Evolutionary conservation across 345 rosid species (phyloP).

Genomic region (Fremontodendron californicum): DNA sequence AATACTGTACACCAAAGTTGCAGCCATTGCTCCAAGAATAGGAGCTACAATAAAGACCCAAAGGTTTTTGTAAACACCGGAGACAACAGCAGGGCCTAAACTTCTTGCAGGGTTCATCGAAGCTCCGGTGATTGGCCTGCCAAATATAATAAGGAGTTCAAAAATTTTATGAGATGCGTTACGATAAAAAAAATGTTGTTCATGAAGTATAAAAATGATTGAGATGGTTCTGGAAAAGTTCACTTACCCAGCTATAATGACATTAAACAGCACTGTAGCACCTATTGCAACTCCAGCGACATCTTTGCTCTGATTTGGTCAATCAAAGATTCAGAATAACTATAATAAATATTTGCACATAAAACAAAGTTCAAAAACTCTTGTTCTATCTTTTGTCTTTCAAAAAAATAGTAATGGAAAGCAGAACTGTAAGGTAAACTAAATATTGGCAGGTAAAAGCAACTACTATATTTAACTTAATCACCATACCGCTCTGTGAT

Average conservation of each 20-base stretch:
- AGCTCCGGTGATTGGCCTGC: constrained; percentile 56
- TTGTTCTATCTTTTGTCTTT: not conserved
- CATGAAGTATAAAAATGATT: not conserved
- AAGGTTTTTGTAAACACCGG: constrained; percentile 38
- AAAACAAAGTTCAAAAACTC: not conserved
- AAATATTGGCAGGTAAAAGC: not conserved
- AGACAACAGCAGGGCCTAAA: constrained; percentile 45
- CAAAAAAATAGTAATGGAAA: not conserved
- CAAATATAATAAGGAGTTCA: not conserved
- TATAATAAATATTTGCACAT: not conserved
- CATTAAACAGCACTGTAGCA: constrained; percentile 32
- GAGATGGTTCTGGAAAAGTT: not conserved
- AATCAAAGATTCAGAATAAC: not conserved
- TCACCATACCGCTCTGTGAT: constrained; percentile 40
- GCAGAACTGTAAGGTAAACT: not conserved
- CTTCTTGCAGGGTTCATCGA: constrained; percentile 61
- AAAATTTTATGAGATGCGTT: not conserved
- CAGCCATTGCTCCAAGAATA: constrained; percentile 37
- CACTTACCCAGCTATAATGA: constrained; percentile 42
- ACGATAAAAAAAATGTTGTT: not conserved
- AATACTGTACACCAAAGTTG: constrained; percentile 24
- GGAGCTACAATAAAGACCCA: constrained; percentile 47
- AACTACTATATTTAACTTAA: not conserved
- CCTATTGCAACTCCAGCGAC: constrained; percentile 39
- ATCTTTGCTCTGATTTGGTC: constrained; percentile 28